Base-by-base conservation (phyloP, 805 yeast species). In the Wickerhamomyces xylosicus region DNA sequence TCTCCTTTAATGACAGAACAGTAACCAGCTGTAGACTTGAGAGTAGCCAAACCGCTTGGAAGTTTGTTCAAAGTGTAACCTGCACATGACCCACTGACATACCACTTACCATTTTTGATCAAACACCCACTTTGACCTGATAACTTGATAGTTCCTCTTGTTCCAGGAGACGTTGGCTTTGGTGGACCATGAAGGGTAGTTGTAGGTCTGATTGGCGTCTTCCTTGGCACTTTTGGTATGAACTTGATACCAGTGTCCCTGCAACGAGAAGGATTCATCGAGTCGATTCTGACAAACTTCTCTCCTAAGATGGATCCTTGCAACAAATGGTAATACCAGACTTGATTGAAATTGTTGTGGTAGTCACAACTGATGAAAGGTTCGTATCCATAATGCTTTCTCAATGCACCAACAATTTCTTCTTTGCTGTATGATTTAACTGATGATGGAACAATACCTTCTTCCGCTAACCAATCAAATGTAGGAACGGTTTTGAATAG, bases 61-160 rank as follows among this genome's bases (percentile, higher is more conserved):
- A 39, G 25, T n/a, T 45, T 41, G 14, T 35, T 52, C 19, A 83
- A 49, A 19, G 67, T 67, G 61, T 69, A 89, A 5, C 81, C 76
- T 4, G 96, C 97, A 59, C 97, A 90, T 0, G 92, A 75, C 1
- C 96, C 96, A 32, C 62, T 56, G 4, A 71, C 55, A 61, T 80
- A 85, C 92, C 95, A 89, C 47, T 76, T 72, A 4, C 98, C 98
- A 52, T 75, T 83, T 43, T 83, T 74, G 52, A 89, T 90, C 42
- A 90, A 62, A 59, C 95, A 85, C 9, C 95, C 95, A 4, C 58
- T 46, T 41, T 78, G 71, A 33, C 62, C 72, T 16, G 67, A 54
- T 13, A 76, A 59, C 38, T 63, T 68, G 35, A 84, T 52, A 49
- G 58, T 66, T 2, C 85, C 87, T 36, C 54, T 44, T 2, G 48